phyloP scores from a whole-genome alignment of 2,329 filamentous ascomycete species.

The Zasmidium cellare region DNA sequence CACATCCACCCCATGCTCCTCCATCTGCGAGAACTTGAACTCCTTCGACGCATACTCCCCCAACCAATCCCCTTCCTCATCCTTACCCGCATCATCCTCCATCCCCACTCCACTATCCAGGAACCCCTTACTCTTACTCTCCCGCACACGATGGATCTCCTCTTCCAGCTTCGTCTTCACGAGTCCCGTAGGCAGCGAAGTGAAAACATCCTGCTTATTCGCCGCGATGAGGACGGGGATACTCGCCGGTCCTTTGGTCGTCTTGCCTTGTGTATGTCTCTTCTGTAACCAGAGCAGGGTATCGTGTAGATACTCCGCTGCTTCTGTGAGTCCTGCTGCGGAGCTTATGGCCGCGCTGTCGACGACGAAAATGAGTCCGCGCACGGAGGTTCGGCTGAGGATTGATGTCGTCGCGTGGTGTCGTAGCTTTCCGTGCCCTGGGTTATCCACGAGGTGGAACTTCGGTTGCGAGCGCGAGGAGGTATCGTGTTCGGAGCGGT shows the following conservation, averaged over 20 bases:
- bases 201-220: conserved; percentile 96
- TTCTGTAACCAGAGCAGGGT: conserved; percentile 81
- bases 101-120: conserved; percentile 76
- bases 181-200: conserved; percentile 75
- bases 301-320: conserved; percentile 86
- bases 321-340: conserved; percentile 60
- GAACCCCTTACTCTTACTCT: conserved; percentile 75
- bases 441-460: conserved; percentile 82
- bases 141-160: conserved; percentile 77
- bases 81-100: conserved; percentile 62
- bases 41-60: conserved; percentile 75
- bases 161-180: conserved; percentile 74
- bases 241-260: conserved; percentile 57
- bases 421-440: conserved; percentile 92
- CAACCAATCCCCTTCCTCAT: conserved; percentile 76
- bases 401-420: conserved; percentile 61
- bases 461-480: conserved; percentile 61
- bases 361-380: conserved; percentile 82
- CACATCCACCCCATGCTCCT: conserved; percentile 77
- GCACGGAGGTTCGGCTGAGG: conserved; percentile 52
- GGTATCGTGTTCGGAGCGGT: conserved; percentile 66
- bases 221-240: conserved; percentile 81
- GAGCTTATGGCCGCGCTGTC: conserved; percentile 60
- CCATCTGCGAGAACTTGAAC: conserved; percentile 80
- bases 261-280: conserved; percentile 59